Evolutionary conservation across 2,329 filamentous ascomycete genomes (phyloP).

Genomic region (Thelonectria blattea): DNA sequence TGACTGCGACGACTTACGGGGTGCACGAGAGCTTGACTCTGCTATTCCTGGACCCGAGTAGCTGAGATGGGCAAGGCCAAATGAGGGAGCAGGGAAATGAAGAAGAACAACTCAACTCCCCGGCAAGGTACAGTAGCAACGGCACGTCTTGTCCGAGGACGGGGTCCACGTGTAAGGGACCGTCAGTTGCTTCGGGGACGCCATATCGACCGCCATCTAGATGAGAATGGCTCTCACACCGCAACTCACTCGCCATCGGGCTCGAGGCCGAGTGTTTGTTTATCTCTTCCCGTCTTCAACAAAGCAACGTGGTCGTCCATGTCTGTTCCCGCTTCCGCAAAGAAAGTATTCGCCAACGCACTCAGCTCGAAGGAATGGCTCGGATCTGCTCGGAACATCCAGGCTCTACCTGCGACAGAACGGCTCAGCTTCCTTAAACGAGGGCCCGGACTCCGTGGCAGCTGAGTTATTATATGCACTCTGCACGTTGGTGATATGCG

Average conservation of each 20-base stretch:
- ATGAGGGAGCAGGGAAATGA: conserved; percentile 31
- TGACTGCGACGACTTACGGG: neutral
- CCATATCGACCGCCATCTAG: too few relatives aligned
- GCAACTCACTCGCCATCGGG: neutral
- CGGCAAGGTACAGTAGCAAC: neutral
- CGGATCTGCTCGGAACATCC: too few relatives aligned
- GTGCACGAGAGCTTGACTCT: conserved; percentile 2
- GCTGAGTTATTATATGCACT: neutral
- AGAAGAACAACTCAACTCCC: conserved; percentile 7
- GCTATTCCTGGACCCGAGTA: conserved; percentile 3
- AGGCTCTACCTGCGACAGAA: too few relatives aligned
- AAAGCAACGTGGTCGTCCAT: too few relatives aligned
- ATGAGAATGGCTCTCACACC: neutral
- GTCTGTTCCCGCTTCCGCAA: too few relatives aligned
- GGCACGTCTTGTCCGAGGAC: neutral
- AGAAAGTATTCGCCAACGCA: too few relatives aligned
- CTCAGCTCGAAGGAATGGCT: too few relatives aligned
- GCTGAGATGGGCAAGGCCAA: conserved; percentile 6
- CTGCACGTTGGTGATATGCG: neutral
- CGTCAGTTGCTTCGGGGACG: too few relatives aligned
- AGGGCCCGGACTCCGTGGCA: neutral
- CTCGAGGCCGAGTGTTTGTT: too few relatives aligned
- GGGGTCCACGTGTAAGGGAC: too few relatives aligned
- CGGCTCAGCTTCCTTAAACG: neutral
- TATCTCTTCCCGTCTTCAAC: too few relatives aligned